Evolutionary conservation across 371 early-diverging fungal genomes (phyloP), one percentile per base, ranked within the genome.

Genomic region (Mortierella sp.): DNA sequence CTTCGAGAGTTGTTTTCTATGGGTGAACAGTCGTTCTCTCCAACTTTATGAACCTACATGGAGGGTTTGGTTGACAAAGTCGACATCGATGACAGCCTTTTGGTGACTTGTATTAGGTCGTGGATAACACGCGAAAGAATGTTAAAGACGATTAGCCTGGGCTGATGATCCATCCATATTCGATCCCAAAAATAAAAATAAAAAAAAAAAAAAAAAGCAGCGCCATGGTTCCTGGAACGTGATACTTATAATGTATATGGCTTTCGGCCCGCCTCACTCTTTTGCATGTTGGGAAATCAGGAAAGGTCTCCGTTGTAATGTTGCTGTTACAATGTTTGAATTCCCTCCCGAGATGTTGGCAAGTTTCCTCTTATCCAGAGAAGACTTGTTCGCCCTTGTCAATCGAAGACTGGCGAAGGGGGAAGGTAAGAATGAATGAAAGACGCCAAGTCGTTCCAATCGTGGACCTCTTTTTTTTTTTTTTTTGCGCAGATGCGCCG

Each of bases 71-170:
- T 70, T 67, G 29, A 74, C 64, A 70, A 89, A 84, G 76, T 85
- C 84, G 45, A 89, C 70, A 60, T 88, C 87, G 37, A 89, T 69
- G 48, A 85, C 84, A 18, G 85, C 85, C 25, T 85, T 79, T 64
- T 86, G 86, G 64, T 86, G 86, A 51, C 71, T 76, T 46, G 76
- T 76, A 45, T 60, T 55, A 74, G 65, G 69, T 26, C 16, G 46
- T 23, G 50, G 26, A 26, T 9, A 19, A 53, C 11, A 23, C 3
- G 11, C 9, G 18, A 23, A 16, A 21, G 53, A 26, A 21, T 53
- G 53, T 21, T 53, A 53, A 23, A 37, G 5, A 23, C 53, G 1
- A 21, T 50, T 50, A n/a, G 50, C 16, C 16, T 4, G 5, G 4
- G 50, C 16, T 21, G 21, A 21, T 16, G 23, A 19, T 23, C 23